Percentiles rank a stretch among this genome's conserved stretches.
Conservation (phyloP, 2,329 filamentous ascomycete genomes). For the Leptographium galeiforme region DNA sequence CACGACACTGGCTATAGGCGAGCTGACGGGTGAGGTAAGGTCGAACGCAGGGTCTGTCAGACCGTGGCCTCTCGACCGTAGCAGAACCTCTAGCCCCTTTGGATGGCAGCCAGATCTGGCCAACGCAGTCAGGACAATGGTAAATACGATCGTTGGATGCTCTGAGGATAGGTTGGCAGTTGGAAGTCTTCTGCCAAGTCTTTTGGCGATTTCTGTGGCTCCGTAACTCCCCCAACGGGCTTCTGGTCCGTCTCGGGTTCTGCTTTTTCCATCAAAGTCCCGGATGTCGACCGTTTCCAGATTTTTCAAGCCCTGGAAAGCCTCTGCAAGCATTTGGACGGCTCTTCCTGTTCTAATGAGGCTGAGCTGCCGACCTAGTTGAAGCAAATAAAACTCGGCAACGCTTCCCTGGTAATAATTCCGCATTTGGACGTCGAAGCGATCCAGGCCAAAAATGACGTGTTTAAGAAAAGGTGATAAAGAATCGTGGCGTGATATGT, state of each 20-base stretch:
- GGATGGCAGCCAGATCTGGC: slow-evolving; percentile 24
- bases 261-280: slow-evolving; percentile 38
- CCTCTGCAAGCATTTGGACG: slow-evolving; percentile 39
- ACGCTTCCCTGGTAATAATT: neutral
- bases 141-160: slow-evolving; percentile 24
- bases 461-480: slow-evolving; percentile 26
- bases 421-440: slow-evolving; percentile 1
- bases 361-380: slow-evolving; percentile 13
- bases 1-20: slow-evolving; percentile 26
- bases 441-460: slow-evolving; percentile 35
- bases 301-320: slow-evolving; percentile 39
- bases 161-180: too few species aligned
- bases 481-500: slow-evolving; percentile 33
- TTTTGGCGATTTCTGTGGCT: slow-evolving; percentile 20
- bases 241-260: slow-evolving; percentile 31
- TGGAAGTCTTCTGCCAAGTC: slow-evolving; percentile 17
- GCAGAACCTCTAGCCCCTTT: slow-evolving; percentile 33
- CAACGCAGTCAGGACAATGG: slow-evolving; percentile 27
- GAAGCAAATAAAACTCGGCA: neutral
- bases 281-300: slow-evolving; percentile 44
- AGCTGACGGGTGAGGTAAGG: slow-evolving; percentile 25
- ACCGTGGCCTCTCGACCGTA: slow-evolving; percentile 17
- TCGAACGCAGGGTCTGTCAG: slow-evolving; percentile 31
- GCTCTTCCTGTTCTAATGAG: slow-evolving; percentile 32
- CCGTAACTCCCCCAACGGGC: slow-evolving; percentile 43